Conservation (phyloP, 2,329 filamentous ascomycete genomes). For the Curvularia eragrostidis region DNA sequence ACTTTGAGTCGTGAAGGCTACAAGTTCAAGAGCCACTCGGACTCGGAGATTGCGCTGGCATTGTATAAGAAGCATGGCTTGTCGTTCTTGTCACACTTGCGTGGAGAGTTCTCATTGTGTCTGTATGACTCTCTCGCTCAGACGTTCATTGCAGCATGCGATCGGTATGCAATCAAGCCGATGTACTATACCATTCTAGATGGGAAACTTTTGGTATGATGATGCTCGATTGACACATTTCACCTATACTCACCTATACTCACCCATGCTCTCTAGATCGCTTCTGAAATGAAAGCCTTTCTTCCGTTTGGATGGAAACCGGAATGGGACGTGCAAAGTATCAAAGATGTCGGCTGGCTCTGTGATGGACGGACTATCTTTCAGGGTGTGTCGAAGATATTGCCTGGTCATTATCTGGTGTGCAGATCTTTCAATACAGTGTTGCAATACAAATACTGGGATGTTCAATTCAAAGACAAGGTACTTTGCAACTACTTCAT, state of each 20-base stretch:
- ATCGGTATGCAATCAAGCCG: conserved; percentile 66
- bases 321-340: conserved; percentile 60
- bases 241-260: background rate
- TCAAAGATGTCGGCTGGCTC: conserved; percentile 55
- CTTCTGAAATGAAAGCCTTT: conserved; percentile 61
- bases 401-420: conserved; percentile 30
- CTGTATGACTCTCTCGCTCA: conserved; percentile 56
- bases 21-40: conserved; percentile 55
- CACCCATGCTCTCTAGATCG: conserved; percentile 12
- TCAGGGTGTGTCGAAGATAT: conserved; percentile 54
- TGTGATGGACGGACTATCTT: conserved; percentile 59
- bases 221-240: background rate
- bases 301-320: conserved; percentile 59
- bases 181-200: conserved; percentile 58
- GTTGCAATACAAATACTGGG: conserved; percentile 59
- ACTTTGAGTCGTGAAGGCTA: conserved; percentile 48
- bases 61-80: conserved; percentile 56
- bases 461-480: conserved; percentile 61
- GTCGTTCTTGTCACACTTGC: conserved; percentile 55
- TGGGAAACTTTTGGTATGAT: conserved; percentile 49
- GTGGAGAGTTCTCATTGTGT: conserved; percentile 63
- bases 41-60: conserved; percentile 62
- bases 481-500: conserved; percentile 31
- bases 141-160: conserved; percentile 57
- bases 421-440: conserved; percentile 47